Evolutionary conservation across 257 asterid species (phyloP).

Genomic region (Fraxinus excelsior): DNA sequence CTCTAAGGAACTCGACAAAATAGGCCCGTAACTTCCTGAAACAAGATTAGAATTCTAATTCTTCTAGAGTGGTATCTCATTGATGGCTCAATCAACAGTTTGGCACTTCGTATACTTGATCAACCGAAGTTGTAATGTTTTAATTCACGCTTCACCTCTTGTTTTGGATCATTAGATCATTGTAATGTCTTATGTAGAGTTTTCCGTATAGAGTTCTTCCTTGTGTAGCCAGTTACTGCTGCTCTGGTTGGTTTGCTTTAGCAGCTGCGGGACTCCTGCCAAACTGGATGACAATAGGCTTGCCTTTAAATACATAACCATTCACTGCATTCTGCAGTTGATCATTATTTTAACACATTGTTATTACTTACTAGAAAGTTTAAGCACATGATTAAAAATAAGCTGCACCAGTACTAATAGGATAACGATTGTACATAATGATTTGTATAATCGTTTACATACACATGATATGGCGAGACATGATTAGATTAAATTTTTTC

Average conservation of each 20-base stretch:
- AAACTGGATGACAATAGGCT: slow-evolving; percentile 89
- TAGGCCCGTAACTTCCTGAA: no score
- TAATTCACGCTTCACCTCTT: no score
- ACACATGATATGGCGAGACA: no score
- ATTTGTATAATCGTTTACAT: no score
- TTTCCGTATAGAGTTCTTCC: background rate
- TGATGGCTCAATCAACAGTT: no score
- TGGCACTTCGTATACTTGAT: no score
- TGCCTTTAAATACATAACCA: slow-evolving; percentile 80
- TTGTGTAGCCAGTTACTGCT: background rate
- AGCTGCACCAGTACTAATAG: background rate
- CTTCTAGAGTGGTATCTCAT: no score
- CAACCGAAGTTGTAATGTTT: no score
- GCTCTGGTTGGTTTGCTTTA: slow-evolving; percentile 34
- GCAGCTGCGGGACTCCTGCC: slow-evolving; percentile 64
- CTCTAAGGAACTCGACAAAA: no score
- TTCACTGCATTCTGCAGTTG: slow-evolving; percentile 72
- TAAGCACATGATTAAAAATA: background rate
- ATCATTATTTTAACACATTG: background rate
- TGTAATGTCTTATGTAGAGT: background rate
- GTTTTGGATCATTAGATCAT: no score
- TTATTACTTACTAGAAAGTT: slow-evolving; percentile 13
- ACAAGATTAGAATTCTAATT: no score
- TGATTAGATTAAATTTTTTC: no score
- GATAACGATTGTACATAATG: background rate